Evolutionary conservation across 2,329 filamentous ascomycete genomes (phyloP), one percentile per base, ranked within the genome.

Genomic region (Aspergillus amoenus): DNA sequence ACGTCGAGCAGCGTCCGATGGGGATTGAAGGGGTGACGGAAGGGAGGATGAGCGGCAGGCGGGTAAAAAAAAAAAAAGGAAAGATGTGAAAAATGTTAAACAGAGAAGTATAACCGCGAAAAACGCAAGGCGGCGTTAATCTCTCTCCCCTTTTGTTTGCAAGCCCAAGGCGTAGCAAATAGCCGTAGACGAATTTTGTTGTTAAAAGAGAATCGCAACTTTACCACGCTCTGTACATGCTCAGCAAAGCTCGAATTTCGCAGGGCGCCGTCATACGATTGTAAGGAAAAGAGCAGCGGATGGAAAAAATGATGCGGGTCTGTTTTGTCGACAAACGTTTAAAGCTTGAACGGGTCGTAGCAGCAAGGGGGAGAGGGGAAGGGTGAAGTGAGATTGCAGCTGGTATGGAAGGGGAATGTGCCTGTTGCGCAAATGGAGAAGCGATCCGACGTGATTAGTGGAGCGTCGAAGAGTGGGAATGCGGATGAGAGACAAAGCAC

Each of bases 211-310:
- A 64, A 66, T 65, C 65, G 70, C 67, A 64, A 71, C 59, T 66
- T 70, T 69, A 71, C 71, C 72, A 72, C 69, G 66, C 72, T 74
- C 71, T 70, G 73, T 74, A 72, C 73, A 74, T 74, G 70, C 72
- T 70, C 68, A 72, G 68, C 67, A 73, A 11, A 74, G 68, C 66
- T 70, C 68, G 65, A 70, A 70, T 63, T 61, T 63, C 65, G 70
- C 66, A 68, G 68, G 70, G 73, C 66, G 66, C 64, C 67, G 66
- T 74, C 70, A 71, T 72, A 64, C 67, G 70, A 63, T 63, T 64
- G 61, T 68, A 63, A 61, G 63, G 66, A 57, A 60, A 64, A 61
- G 65, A 37, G 66, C 50, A 52, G 57, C 39, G 54, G 52, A 60
- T 46, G 50, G 52, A 48, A 27, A 41, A 50, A 57, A 51, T 42